Percentiles rank a stretch among this genome's conserved stretches.
Evolutionary conservation across 305 asterid species (phyloP).

Genomic region (Plantago lanceolata): DNA sequence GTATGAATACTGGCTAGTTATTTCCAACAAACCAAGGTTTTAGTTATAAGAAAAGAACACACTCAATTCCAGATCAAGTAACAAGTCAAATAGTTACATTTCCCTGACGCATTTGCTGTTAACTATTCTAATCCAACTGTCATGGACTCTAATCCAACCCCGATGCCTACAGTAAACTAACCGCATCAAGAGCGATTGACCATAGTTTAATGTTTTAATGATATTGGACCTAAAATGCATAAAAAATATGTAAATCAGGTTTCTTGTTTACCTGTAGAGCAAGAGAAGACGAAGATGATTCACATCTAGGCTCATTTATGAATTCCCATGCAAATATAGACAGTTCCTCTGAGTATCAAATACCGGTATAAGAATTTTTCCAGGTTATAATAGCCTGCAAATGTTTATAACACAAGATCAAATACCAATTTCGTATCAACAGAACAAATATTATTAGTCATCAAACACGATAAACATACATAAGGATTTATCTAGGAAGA

Average conservation of each 20-base stretch:
- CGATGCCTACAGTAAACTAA: slow-evolving; percentile 54
- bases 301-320: slow-evolving; percentile 66
- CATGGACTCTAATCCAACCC: slow-evolving; percentile 91
- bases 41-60: too few species aligned
- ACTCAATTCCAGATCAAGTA: too few species aligned
- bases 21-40: too few species aligned
- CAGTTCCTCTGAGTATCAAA: slow-evolving; percentile 49
- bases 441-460: background rate
- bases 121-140: too few species aligned
- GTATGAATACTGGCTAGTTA: too few species aligned
- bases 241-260: background rate
- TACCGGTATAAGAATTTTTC: slow-evolving; percentile 44
- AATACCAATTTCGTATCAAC: background rate
- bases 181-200: background rate
- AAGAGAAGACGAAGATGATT: slow-evolving; percentile 39
- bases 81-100: too few species aligned
- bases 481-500: too few species aligned
- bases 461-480: too few species aligned
- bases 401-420: background rate
- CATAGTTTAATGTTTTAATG: background rate
- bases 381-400: slow-evolving; percentile 45
- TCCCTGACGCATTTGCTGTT: too few species aligned
- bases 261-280: slow-evolving; percentile 42
- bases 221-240: background rate
- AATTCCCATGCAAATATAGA: slow-evolving; percentile 71